Evolutionary conservation across 371 early-diverging fungal genomes (phyloP).

Genomic region (Mortierella sp.): DNA sequence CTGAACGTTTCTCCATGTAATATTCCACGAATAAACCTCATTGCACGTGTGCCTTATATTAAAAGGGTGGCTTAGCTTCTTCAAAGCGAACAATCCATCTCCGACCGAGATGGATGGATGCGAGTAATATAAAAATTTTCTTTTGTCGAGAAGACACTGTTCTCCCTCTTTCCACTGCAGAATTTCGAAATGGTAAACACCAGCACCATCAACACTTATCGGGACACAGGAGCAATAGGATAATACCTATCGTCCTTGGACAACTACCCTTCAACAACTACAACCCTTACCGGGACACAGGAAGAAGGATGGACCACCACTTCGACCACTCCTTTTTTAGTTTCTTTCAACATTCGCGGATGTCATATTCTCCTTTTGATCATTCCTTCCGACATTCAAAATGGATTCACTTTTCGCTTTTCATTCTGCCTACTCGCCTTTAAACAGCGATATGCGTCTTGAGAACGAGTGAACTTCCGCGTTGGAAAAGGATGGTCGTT

Average conservation of each 20-base stretch:
- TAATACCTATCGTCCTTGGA: conserved; percentile 9
- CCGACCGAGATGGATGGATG: conserved; percentile 25
- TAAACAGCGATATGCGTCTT: background rate
- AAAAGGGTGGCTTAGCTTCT: background rate
- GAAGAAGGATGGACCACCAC: background rate
- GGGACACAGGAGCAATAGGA: conserved; percentile 5
- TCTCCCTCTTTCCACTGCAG: conserved; percentile 46
- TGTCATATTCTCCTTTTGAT: conserved; percentile 11
- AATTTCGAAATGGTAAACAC: conserved; percentile 54
- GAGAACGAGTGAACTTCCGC: background rate
- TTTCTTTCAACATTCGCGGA: background rate
- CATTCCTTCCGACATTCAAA: conserved; percentile 4
- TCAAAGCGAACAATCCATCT: background rate
- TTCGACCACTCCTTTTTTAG: background rate
- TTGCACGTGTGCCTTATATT: background rate
- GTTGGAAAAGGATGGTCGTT: background rate
- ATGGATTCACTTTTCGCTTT: conserved; percentile 12
- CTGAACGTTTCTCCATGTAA: conserved; percentile 52
- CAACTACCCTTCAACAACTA: background rate
- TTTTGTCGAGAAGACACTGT: conserved; percentile 2
- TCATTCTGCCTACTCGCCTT: background rate
- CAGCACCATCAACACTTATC: background rate
- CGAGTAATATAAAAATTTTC: conserved; percentile 29
- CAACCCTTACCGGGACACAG: background rate
- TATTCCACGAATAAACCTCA: background rate